These are phyloP conservation scores for Penicillium sp. DNA, from an alignment of 2,329 filamentous ascomycete species.

Conservation along the genomic window DNA sequence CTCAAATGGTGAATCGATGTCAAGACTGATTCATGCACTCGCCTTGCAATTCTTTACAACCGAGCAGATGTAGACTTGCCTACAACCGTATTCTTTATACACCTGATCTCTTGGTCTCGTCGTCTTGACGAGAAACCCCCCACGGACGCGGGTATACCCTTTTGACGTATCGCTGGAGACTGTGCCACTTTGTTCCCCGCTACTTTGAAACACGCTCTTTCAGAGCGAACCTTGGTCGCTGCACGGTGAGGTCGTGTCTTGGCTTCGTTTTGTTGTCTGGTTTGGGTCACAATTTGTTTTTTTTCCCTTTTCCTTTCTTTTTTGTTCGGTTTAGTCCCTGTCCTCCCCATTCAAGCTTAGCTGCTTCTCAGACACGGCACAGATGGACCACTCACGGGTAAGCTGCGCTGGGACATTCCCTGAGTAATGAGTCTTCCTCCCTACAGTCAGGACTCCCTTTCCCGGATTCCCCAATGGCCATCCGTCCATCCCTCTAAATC, in stretches of 20 bases:
- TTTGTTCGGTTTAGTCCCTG: conserved; percentile 1
- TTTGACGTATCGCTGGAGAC: conserved; percentile 38
- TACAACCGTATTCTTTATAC: too few relatives aligned
- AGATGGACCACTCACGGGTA: conserved; percentile 20
- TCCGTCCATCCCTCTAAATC: background rate
- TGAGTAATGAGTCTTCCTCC: conserved; percentile 2
- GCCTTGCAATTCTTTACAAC: too few relatives aligned
- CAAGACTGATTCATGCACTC: too few relatives aligned
- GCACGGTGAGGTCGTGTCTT: conserved; percentile 33
- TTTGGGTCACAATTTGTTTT: conserved; percentile 8
- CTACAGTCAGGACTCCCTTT: too few relatives aligned
- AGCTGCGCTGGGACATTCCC: conserved; percentile 26
- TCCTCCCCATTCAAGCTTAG: conserved; percentile 2
- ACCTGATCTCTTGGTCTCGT: too few relatives aligned
- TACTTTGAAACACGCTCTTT: conserved; percentile 34
- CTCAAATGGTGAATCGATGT: background rate
- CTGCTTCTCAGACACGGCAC: conserved; percentile 25
- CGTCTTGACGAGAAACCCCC: background rate
- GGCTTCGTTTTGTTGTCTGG: conserved; percentile 19
- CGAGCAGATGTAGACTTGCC: too few relatives aligned
- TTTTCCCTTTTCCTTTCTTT: background rate
- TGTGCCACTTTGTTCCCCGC: conserved; percentile 31
- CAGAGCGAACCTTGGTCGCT: conserved; percentile 36
- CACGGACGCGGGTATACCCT: conserved; percentile 30
- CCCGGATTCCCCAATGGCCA: background rate